phyloP scores from a whole-genome alignment of 1,139 yeast species.

The Yarrowia galli region DNA sequence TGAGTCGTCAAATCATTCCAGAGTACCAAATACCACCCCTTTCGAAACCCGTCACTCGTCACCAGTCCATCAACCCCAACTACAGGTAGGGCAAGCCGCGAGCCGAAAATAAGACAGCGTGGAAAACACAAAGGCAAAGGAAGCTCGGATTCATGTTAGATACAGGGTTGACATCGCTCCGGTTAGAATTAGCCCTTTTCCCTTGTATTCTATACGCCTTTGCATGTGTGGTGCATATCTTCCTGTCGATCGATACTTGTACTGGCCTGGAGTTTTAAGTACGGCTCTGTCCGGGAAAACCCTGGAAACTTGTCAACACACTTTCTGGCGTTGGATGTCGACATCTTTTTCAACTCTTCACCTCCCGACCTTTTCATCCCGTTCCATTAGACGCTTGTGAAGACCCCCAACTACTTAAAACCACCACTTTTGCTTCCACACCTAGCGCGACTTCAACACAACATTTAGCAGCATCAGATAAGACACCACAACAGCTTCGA shows the following conservation, averaged over 20 bases:
- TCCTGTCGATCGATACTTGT: conserved; percentile 31
- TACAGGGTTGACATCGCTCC: conserved; percentile 28
- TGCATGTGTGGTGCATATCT: conserved; percentile 23
- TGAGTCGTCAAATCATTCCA: no score
- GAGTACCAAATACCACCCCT: no score
- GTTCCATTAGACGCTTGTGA: not conserved
- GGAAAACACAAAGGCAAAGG: not conserved
- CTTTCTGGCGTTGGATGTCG: not conserved
- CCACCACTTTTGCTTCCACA: not conserved
- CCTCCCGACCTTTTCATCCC: not conserved
- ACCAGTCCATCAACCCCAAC: no score
- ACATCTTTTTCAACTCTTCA: conserved; percentile 2
- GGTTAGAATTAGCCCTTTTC: conserved; percentile 15
- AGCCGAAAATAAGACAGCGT: not conserved
- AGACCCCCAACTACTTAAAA: no score
- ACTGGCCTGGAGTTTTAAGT: conserved; percentile 14
- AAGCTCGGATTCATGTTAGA: not conserved
- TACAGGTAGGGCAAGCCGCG: conserved; percentile 23
- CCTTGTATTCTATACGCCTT: conserved; percentile 36
- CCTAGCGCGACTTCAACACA: not conserved
- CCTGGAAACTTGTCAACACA: not conserved
- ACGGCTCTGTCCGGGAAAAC: conserved; percentile 33
- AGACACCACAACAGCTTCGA: not conserved
- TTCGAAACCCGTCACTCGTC: no score
- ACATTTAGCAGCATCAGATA: no score